Conservation (phyloP, 2,329 filamentous ascomycete species). For the Grosmannia clavigera region DNA sequence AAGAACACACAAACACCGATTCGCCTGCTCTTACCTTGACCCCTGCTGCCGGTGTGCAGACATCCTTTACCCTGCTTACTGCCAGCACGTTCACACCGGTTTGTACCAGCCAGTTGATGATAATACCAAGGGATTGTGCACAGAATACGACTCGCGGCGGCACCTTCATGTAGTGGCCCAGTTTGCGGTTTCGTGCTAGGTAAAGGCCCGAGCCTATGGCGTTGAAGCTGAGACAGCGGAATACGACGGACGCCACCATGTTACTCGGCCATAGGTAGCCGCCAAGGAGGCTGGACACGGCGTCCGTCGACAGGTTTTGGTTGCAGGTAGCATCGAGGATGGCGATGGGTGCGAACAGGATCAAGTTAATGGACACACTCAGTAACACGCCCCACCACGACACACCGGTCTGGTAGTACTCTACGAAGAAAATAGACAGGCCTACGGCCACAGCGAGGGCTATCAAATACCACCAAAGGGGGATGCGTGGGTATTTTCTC, state of each 20-base stretch:
- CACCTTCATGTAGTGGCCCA: slow-evolving; percentile 55
- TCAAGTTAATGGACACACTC: slow-evolving; percentile 40
- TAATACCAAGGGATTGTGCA: slow-evolving; percentile 36
- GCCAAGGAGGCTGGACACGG: slow-evolving; percentile 57
- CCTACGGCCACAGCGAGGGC: slow-evolving; percentile 39
- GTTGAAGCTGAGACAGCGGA: slow-evolving; percentile 47
- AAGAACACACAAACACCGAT: neutral
- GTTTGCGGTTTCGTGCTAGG: slow-evolving; percentile 52
- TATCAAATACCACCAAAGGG: slow-evolving; percentile 44
- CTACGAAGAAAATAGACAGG: slow-evolving; percentile 37
- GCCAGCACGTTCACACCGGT: slow-evolving; percentile 55
- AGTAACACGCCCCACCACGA: slow-evolving; percentile 43
- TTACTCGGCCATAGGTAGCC: slow-evolving; percentile 60
- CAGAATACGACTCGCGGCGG: slow-evolving; percentile 50
- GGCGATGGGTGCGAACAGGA: slow-evolving; percentile 47
- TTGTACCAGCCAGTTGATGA: slow-evolving; percentile 31
- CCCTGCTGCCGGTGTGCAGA: slow-evolving; percentile 42
- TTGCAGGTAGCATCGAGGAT: slow-evolving; percentile 47
- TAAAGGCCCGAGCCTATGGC: slow-evolving; percentile 52
- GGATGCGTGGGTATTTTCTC: slow-evolving; percentile 45
- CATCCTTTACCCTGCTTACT: slow-evolving; percentile 42
- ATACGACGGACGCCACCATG: slow-evolving; percentile 63
- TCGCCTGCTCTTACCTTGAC: slow-evolving; percentile 22
- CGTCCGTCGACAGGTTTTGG: slow-evolving; percentile 52
- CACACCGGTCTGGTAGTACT: slow-evolving; percentile 41